Base-by-base conservation (phyloP, 23 red algal species). In the Pyropia haitanensis region DNA sequence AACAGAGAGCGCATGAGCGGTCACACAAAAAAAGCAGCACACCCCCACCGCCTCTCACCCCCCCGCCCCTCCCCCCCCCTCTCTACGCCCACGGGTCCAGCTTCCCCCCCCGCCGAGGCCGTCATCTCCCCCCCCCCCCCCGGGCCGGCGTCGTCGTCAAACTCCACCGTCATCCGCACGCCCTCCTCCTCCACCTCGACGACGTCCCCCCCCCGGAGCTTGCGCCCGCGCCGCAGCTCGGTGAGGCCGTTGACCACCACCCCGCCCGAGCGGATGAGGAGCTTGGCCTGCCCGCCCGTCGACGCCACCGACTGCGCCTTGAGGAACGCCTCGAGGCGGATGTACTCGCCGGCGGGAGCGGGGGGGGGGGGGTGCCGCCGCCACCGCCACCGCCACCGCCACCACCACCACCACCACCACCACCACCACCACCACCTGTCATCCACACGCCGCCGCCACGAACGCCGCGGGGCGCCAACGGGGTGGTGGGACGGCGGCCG, bases 231-330 rank as follows among this genome's bases (percentile, higher is more conserved):
- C 51, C 68, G 68, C 50, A 53, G 9, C 50, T 84, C 80, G 5
- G 58, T 34, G 14, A 8, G 9, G n/a, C 80, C 80, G 25, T 84
- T 84, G 60, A 84, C 80, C 10, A 57, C 33, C 17, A 84, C 68
- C 48, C 30, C 22, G 13, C 80, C 80, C 18, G 49, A 27, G 32
- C 27, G 49, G 61, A 84, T 84, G 27, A 75, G 28, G 9, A 65
- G 27, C 63, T 84, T 84, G 18, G 80, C 70, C 53, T 73, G 56
- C 15, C 80, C 80, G 44, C 80, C 80, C 21, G 80, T 75, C 1
- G 18, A 15, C 5, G 59, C 58, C 48, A 84, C 31, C 54, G 34
- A 19, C 61, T 84, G 80, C 23, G 64, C 39, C 56, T 84, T 84
- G 26, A 84, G 52, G 50, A 84, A 75, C 27, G 29, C 27, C 31